phyloP scores from a whole-genome alignment of 768 basidiomycete genomes.

The Lactifluus hygrophoroides region DNA sequence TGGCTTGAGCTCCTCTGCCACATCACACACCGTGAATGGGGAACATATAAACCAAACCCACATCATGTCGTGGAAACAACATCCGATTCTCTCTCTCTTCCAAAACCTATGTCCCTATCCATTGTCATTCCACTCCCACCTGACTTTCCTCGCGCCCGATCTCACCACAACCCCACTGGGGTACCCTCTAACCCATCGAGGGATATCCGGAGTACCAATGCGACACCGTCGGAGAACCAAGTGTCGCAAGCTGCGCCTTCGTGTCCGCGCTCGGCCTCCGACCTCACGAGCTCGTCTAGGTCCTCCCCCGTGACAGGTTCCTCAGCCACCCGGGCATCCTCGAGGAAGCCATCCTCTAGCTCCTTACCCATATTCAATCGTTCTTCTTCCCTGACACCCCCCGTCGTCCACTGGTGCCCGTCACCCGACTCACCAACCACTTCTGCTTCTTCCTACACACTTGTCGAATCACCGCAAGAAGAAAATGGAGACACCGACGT shows the following conservation, averaged over 20 bases:
- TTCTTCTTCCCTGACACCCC: neutral
- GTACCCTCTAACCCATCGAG: neutral
- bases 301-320: neutral
- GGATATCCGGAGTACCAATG: neutral
- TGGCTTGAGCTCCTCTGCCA: conserved; percentile 5
- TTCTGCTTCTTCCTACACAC: conserved; percentile 9
- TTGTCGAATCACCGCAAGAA: neutral
- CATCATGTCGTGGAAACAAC: neutral
- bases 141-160: neutral
- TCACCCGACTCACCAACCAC: neutral
- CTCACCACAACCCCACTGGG: neutral
- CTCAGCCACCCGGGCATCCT: neutral
- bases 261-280: neutral
- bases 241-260: neutral
- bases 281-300: neutral
- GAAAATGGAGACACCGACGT: neutral
- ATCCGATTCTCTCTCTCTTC: neutral
- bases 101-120: conserved; percentile 4
- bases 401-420: conserved; percentile 4
- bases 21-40: neutral
- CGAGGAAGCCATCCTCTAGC: conserved; percentile 1
- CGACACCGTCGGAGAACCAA: neutral
- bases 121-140: neutral
- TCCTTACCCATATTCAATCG: conserved; percentile 11
- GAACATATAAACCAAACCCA: conserved; percentile 1